Percentiles rank a stretch among this genome's conserved stretches.
These are phyloP conservation scores for Avena atlantica DNA, from an alignment of 176 grass and related monocot species.

Conservation along the genomic window DNA sequence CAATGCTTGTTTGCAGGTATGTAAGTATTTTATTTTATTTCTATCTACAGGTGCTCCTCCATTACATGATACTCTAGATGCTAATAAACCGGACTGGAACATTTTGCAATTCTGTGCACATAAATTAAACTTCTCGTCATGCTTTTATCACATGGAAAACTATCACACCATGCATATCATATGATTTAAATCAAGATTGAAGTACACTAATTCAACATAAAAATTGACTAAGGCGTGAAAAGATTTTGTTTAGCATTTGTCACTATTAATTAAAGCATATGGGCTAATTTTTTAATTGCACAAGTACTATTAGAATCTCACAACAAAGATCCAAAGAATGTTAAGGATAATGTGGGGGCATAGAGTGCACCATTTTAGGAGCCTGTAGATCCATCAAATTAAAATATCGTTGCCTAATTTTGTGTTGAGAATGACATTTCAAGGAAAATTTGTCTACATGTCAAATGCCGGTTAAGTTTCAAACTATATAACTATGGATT, in stretches of 20 bases:
- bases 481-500: background rate
- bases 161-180: background rate
- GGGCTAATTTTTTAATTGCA: background rate
- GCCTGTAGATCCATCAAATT: background rate
- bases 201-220: background rate
- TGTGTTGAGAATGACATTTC: background rate
- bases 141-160: background rate
- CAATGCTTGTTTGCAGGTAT: slow-evolving; percentile 74
- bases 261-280: background rate
- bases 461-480: background rate
- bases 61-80: background rate
- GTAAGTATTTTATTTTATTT: background rate
- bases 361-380: background rate
- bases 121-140: background rate
- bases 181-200: background rate
- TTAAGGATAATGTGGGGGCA: background rate
- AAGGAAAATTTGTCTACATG: background rate
- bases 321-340: background rate
- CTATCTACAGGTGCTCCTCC: background rate
- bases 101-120: background rate
- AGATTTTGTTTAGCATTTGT: background rate
- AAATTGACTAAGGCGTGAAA: background rate
- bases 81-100: background rate
- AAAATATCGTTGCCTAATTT: background rate
- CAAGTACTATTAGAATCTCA: background rate